A percentile compares a stretch with the other conserved stretches of the same genome.
Conservation (phyloP, 169 alveolate genomes). For the Plasmodium malariae region DNA sequence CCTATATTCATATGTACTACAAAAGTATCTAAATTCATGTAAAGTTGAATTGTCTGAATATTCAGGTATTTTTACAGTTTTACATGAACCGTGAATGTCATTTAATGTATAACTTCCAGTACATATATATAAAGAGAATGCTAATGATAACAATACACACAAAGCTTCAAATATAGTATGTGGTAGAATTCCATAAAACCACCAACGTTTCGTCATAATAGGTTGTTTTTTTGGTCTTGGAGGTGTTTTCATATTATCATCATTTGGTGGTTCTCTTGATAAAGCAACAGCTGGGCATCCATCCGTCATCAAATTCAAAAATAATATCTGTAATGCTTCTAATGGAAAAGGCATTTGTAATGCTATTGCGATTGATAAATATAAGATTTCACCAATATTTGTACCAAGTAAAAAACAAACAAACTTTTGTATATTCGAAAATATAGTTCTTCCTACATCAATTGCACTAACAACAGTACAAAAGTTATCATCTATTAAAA, state of each 20-base stretch:
- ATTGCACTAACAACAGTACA: conserved; percentile 99
- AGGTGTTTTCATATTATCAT: conserved; percentile 90
- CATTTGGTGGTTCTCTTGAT: conserved; percentile 93
- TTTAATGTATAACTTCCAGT: conserved; percentile 87
- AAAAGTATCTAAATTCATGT: conserved; percentile 84
- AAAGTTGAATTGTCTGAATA: conserved; percentile 8
- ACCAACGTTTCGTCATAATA: conserved; percentile 93
- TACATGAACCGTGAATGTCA: conserved; percentile 84
- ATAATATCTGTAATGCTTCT: conserved; percentile 92
- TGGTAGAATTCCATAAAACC: conserved; percentile 92
- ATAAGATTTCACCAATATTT: conserved; percentile 92
- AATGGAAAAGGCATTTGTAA: conserved; percentile 92
- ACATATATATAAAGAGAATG: conserved; percentile 89
- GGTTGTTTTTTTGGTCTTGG: conserved; percentile 92
- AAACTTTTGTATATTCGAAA: conserved; percentile 94
- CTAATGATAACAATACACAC: conserved; percentile 88
- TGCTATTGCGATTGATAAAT: conserved; percentile 88
- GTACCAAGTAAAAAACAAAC: conserved; percentile 95
- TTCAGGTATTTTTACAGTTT: conserved; percentile 71
- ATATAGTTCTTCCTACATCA: conserved; percentile 98
- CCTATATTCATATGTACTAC: conserved; percentile 90
- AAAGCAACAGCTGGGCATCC: conserved; percentile 96
- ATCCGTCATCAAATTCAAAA: conserved; percentile 93
- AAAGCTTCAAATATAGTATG: conserved; percentile 93
- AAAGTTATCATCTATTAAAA: conserved; percentile 99